phyloP scores from a whole-genome alignment of 495 filamentous ascomycete genomes.

The Hypoxylon crocopeplum region DNA sequence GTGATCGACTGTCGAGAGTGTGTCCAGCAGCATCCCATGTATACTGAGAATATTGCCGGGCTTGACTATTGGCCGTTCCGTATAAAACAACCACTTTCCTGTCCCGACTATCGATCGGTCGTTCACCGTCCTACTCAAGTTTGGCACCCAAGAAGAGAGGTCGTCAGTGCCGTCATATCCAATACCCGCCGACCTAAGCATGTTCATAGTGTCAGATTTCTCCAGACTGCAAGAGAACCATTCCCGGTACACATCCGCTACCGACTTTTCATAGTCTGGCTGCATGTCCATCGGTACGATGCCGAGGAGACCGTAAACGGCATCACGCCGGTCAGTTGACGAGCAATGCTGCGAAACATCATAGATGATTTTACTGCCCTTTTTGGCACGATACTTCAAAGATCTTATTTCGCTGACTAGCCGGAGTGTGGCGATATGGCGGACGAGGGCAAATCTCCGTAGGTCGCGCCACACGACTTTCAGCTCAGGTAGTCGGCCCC shows the following conservation, averaged over 20 bases:
- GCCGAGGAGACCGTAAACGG: neutral
- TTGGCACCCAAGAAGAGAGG: neutral
- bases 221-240: neutral
- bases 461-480: neutral
- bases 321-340: neutral
- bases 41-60: neutral
- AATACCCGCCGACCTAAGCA: neutral
- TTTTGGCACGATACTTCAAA: neutral
- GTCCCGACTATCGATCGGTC: no score
- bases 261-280: neutral
- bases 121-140: neutral
- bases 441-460: neutral
- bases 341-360: neutral
- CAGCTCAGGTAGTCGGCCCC: neutral
- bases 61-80: neutral
- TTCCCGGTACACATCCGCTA: neutral
- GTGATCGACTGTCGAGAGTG: neutral
- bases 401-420: neutral
- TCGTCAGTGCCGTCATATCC: neutral
- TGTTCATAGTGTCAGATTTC: neutral
- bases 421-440: neutral
- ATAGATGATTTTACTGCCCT: neutral
- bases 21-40: neutral
- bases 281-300: neutral
- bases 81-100: no score